Percentiles rank a stretch among this genome's conserved stretches.
Evolutionary conservation across 2,329 filamentous ascomycete species (phyloP).

Genomic region (Ophiostoma australiae): DNA sequence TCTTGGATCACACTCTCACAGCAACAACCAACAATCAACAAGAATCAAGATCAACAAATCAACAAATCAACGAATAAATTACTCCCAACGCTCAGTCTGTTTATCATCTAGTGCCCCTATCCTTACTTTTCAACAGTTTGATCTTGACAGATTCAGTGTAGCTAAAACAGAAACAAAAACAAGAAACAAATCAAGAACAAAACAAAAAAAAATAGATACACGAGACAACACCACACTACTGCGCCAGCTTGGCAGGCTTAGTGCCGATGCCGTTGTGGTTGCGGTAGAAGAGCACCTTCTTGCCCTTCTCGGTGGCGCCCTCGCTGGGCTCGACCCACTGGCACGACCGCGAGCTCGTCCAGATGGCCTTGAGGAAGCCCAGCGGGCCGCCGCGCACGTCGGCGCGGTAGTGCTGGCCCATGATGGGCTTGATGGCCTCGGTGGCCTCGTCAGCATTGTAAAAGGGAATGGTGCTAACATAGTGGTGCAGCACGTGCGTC

Average conservation of each 20-base stretch:
- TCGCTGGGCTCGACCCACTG: slow-evolving; percentile 95
- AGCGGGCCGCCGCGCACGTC: slow-evolving; percentile 69
- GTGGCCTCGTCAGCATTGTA: slow-evolving; percentile 32
- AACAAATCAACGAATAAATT: not conserved
- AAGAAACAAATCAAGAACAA: no score
- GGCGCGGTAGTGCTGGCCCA: slow-evolving; percentile 91
- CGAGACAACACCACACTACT: not conserved
- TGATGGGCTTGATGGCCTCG: slow-evolving; percentile 61
- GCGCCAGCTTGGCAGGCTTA: slow-evolving; percentile 33
- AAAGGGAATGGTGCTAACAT: slow-evolving; percentile 79
- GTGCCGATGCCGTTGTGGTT: slow-evolving; percentile 85
- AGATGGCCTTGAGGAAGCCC: slow-evolving; percentile 83
- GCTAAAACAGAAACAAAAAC: not conserved
- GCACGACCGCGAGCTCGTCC: slow-evolving; percentile 76
- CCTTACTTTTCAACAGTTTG: not conserved
- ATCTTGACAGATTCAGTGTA: no score
- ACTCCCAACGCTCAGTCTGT: not conserved
- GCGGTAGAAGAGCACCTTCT: slow-evolving; percentile 88
- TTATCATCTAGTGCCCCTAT: not conserved
- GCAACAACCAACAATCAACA: no score
- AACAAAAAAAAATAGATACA: no score
- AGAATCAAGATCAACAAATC: no score
- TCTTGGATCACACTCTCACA: no score
- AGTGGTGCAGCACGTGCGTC: slow-evolving; percentile 96
- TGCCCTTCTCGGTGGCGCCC: slow-evolving; percentile 71